Percentiles rank a stretch among this genome's conserved stretches.
phyloP scores from a whole-genome alignment of 73 alveolate species.

The Blepharisma stoltei region DNA sequence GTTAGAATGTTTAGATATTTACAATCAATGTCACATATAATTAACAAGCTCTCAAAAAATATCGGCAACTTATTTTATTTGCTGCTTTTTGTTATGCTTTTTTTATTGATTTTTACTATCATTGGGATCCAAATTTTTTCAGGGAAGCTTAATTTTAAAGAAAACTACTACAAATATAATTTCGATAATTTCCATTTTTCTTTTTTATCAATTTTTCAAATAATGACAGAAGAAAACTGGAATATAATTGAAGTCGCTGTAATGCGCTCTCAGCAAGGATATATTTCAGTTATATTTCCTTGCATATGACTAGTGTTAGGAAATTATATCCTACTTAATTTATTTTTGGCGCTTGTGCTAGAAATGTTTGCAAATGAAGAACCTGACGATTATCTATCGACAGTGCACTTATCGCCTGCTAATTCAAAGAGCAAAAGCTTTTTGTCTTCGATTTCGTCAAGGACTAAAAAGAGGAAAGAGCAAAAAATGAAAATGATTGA shows the following conservation, averaged over 20 bases:
- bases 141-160: slow-evolving; percentile 64
- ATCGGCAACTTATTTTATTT: slow-evolving; percentile 36
- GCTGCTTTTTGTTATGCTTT: slow-evolving; percentile 81
- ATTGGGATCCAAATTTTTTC: slow-evolving; percentile 95
- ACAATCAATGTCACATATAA: slow-evolving; percentile 73
- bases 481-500: slow-evolving; percentile 12
- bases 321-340: slow-evolving; percentile 84
- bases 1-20: slow-evolving; percentile 83
- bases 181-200: slow-evolving; percentile 84
- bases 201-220: slow-evolving; percentile 83
- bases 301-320: slow-evolving; percentile 94
- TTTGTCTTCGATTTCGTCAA: neutral
- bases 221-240: slow-evolving; percentile 91
- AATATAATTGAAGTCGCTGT: slow-evolving; percentile 44
- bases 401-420: neutral
- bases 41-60: slow-evolving; percentile 61
- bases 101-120: slow-evolving; percentile 84
- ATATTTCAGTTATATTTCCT: slow-evolving; percentile 71
- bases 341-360: slow-evolving; percentile 87
- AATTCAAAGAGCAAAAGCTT: neutral
- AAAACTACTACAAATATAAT: slow-evolving; percentile 60
- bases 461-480: slow-evolving; percentile 31
- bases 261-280: slow-evolving; percentile 31
- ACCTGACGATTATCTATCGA: neutral
- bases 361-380: slow-evolving; percentile 64